Conservation (phyloP, 1,139 yeast genomes). For the Diutina mesorugosa region DNA sequence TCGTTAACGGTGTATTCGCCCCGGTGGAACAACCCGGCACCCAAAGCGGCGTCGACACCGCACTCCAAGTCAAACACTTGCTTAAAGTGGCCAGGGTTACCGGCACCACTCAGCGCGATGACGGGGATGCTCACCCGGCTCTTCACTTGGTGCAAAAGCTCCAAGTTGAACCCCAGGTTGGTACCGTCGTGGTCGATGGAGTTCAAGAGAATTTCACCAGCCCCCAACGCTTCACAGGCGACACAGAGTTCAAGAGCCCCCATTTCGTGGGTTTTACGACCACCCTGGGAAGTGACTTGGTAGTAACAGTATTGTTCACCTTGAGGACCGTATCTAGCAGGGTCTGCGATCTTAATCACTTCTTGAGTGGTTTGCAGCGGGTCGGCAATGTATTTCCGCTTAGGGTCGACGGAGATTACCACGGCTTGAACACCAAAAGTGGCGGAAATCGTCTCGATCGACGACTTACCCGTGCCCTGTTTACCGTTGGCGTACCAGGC, state of each 20-base stretch:
- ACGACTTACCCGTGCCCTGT: constrained; percentile 56
- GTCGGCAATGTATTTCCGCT: constrained; percentile 55
- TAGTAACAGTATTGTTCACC: constrained; percentile 86
- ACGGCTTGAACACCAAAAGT: constrained; percentile 96
- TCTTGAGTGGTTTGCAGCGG: constrained; percentile 52
- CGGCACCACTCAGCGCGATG: constrained; percentile 96
- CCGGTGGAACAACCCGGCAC: constrained; percentile 97
- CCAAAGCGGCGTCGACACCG: constrained; percentile 87
- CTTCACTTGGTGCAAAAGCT: constrained; percentile 68
- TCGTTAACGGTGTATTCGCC: constrained; percentile 80
- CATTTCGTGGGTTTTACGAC: constrained; percentile 74
- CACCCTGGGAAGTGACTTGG: constrained; percentile 93
- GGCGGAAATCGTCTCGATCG: constrained; percentile 82
- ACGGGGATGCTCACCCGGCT: constrained; percentile 74
- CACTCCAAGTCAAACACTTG: constrained; percentile 71
- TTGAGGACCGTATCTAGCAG: constrained; percentile 57
- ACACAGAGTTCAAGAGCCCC: constrained; percentile 84
- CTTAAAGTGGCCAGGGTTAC: constrained; percentile 77
- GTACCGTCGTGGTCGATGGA: constrained; percentile 96
- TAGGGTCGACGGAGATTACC: constrained; percentile 93
- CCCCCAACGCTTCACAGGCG: constrained; percentile 91
- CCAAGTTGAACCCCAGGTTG: constrained; percentile 83
- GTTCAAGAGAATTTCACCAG: constrained; percentile 85
- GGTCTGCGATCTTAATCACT: constrained; percentile 30
- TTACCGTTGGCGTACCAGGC: constrained; percentile 48